Evolutionary conservation across 495 filamentous ascomycete species (phyloP).

Genomic region (Penicillium riverlandense): DNA sequence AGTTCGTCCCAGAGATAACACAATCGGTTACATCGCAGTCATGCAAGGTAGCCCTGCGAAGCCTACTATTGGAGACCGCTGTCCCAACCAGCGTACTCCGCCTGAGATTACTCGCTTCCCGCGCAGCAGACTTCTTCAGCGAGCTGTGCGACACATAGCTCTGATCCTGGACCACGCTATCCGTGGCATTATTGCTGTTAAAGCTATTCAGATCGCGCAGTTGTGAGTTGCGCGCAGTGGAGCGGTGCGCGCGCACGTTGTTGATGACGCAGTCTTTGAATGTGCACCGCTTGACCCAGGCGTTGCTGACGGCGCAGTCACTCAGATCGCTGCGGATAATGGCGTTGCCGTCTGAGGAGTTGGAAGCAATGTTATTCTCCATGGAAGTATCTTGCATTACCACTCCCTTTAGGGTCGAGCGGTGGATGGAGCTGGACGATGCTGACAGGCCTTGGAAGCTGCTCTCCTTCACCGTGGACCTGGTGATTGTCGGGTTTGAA

Average conservation of each 20-base stretch:
- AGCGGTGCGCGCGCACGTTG: conserved; percentile 5
- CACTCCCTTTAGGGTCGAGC: conserved; percentile 1
- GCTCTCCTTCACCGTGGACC: conserved; percentile 12
- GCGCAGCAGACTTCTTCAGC: conserved; percentile 10
- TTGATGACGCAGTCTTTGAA: conserved; percentile 11
- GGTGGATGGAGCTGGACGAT: conserved; percentile 6
- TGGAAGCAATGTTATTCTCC: background rate
- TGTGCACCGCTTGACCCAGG: conserved; percentile 5
- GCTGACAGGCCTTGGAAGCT: conserved; percentile 11
- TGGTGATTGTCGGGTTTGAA: conserved; percentile 9
- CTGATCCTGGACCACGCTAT: conserved; percentile 11
- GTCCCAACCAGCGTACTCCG: conserved; percentile 12
- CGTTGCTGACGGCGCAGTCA: conserved; percentile 14
- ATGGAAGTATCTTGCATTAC: background rate
- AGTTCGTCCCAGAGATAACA: conserved; percentile 17
- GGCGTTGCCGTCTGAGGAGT: conserved; percentile 4
- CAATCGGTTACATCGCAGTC: conserved; percentile 28
- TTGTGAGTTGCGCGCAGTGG: conserved; percentile 5
- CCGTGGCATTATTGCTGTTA: conserved; percentile 12
- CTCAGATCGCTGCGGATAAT: conserved; percentile 14
- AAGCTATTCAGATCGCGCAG: conserved; percentile 8
- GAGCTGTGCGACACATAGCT: conserved; percentile 9
- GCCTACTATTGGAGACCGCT: conserved; percentile 6
- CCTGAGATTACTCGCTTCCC: conserved; percentile 5
- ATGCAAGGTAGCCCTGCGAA: conserved; percentile 10